Conservation (phyloP, 2,329 filamentous ascomycete genomes). For the Colletotrichum abscissum region DNA sequence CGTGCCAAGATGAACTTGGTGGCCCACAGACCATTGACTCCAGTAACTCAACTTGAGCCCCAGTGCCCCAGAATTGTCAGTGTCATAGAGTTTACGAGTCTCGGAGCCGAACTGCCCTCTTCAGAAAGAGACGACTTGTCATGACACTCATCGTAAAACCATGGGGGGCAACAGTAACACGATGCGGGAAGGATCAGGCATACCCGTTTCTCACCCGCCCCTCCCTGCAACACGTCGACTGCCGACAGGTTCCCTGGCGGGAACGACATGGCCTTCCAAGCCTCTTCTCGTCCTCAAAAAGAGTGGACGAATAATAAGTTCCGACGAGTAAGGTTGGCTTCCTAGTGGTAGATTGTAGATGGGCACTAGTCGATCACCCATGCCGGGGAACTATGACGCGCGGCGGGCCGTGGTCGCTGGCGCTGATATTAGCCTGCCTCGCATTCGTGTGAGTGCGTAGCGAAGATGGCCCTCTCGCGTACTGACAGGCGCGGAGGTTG, state of each 20-base stretch:
- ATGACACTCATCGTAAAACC: not conserved
- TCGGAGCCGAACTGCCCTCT: slow-evolving; percentile 20
- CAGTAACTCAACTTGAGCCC: too few species aligned
- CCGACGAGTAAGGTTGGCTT: not conserved
- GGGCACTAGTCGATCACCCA: not conserved
- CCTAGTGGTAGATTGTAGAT: not conserved
- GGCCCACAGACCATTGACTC: not conserved
- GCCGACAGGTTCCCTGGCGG: not conserved
- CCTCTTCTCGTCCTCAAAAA: not conserved
- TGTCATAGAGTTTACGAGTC: not conserved
- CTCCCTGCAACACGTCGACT: slow-evolving; percentile 2
- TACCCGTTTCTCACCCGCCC: slow-evolving; percentile 7
- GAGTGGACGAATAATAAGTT: not conserved
- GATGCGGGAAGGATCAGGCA: not conserved
- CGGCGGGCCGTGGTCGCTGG: not conserved
- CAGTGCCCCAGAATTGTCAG: not conserved
- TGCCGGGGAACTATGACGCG: not conserved
- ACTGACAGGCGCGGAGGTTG: not conserved
- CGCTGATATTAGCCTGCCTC: not conserved
- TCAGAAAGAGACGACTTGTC: not conserved
- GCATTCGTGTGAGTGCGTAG: not conserved
- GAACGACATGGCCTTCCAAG: not conserved
- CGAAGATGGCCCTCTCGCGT: not conserved
- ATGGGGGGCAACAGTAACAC: not conserved
- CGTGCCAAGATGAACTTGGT: not conserved